Percentiles rank a stretch among this genome's conserved stretches.
Conservation (phyloP, 2,329 filamentous ascomycete genomes). For the Ceratocystis ficicola region DNA sequence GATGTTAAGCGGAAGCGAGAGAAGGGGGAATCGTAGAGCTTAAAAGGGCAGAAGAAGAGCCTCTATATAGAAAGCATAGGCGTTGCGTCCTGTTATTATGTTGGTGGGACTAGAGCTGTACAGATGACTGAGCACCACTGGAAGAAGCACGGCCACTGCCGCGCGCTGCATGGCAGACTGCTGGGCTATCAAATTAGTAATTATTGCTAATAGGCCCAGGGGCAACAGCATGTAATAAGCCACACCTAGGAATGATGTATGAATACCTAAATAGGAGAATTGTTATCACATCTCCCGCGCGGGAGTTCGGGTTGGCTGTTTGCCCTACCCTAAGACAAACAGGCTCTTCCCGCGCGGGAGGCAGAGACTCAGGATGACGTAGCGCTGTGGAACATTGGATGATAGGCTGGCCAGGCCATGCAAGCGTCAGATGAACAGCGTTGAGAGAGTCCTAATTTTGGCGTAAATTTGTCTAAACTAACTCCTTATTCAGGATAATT, state of each 20-base stretch:
- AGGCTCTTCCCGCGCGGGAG: not conserved
- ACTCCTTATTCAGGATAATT: no score
- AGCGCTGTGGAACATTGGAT: not conserved
- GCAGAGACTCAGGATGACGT: not conserved
- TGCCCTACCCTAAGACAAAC: not conserved
- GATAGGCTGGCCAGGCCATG: no score
- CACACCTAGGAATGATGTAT: not conserved
- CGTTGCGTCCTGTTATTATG: not conserved
- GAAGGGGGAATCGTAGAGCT: not conserved
- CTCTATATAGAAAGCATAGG: not conserved
- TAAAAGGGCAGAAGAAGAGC: not conserved
- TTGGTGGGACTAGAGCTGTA: not conserved
- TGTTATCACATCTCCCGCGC: conserved; percentile 1
- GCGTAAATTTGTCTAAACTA: no score
- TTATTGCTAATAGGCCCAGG: no score
- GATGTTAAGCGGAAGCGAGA: no score
- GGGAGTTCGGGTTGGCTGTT: not conserved
- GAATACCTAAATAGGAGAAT: not conserved
- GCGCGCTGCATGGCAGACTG: not conserved
- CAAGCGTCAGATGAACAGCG: not conserved
- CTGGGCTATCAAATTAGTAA: no score
- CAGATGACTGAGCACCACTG: not conserved
- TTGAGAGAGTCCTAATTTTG: no score
- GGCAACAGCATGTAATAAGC: not conserved
- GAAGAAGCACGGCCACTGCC: not conserved